Percentiles rank a stretch among this genome's conserved stretches.
These are phyloP conservation scores for Exobasidium cylindrosporum DNA, from an alignment of 1,284 basidiomycete genomes.

Conservation along the genomic window DNA sequence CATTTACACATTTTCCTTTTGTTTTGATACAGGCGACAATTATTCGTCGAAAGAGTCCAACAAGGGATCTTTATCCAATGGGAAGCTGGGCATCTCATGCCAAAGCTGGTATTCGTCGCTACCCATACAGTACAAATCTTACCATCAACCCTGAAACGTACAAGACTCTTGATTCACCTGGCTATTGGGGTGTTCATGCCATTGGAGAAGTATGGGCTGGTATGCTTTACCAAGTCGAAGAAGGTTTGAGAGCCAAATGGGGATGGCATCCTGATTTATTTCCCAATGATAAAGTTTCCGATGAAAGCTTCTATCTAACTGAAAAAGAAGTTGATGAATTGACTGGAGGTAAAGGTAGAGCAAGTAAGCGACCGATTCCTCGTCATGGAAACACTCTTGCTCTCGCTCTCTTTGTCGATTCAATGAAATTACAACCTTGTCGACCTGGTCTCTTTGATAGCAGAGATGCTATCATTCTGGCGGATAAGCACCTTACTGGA, in stretches of 20 bases:
- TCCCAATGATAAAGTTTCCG: conserved; percentile 28
- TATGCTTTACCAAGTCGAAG: conserved; percentile 69
- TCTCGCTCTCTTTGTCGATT: conserved; percentile 81
- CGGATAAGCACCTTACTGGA: conserved; percentile 83
- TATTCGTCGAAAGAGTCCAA: conserved; percentile 69
- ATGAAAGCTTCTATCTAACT: conserved; percentile 30
- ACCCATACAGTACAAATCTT: conserved; percentile 61
- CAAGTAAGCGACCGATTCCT: conserved; percentile 69
- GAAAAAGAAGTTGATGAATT: conserved; percentile 61
- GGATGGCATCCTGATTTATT: conserved; percentile 38
- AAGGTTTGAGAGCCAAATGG: conserved; percentile 36
- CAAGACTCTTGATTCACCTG: conserved; percentile 90
- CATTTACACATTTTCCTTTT: no score
- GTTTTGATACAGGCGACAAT: no score
- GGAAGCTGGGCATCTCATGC: conserved; percentile 88
- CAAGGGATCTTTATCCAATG: conserved; percentile 63
- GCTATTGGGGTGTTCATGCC: conserved; percentile 65
- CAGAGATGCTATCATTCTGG: conserved; percentile 86
- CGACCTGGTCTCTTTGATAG: conserved; percentile 84
- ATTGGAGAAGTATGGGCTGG: conserved; percentile 95
- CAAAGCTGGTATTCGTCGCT: conserved; percentile 78
- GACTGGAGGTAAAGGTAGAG: conserved; percentile 56
- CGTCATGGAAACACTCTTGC: conserved; percentile 86
- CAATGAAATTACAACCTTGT: conserved; percentile 92
- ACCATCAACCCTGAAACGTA: conserved; percentile 85